Base-by-base conservation (phyloP, 768 basidiomycete species). In the Hericium erinaceus region DNA sequence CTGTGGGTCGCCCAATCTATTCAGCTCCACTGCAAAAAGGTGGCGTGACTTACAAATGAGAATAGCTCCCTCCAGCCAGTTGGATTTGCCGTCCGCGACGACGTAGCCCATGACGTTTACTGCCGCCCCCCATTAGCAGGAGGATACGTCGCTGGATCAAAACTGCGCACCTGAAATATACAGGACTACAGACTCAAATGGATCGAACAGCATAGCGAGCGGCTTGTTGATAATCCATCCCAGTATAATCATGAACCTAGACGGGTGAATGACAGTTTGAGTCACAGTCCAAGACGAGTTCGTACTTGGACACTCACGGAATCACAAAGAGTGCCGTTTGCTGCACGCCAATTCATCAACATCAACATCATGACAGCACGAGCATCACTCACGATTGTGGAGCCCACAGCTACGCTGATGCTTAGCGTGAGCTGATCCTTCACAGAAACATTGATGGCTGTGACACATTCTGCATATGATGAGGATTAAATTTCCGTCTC, bases 61-160 rank as follows among this genome's bases (percentile, higher is more conserved):
- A 57, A 91, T 83, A 64, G 84, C 70, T 22, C 91, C 92, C 70
- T 95, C 93, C n/a, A 97, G 76, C 84, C 93, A 97, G 69, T 95
- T 95, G 28, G 86, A 89, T 66, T 83, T 88, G 12, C 92, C 92
- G 63, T 97, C 95, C 52, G 83, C 80, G 5, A 95, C 80, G 20
- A 87, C 84, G 65, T 89, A 91, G 66, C 88, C 90, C 70, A 95
- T 90, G 3, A 89, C 89, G 62, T 68, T 59, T 7, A 73, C 72
- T 69, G 39, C 3, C n/a, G 28, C 18, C 12, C 16, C 26, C 26
- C 20, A 18, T 61, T 18, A 59, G 52, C 20, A 12, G 13, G 37
- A 11, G 22, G 8, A 33, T 11, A 12, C n/a, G 3, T 41, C 11
- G 18, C 50, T 7, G 26, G 7, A 28, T 2, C 20, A 26, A 18